A percentile compares a stretch with the other conserved stretches of the same genome.
Evolutionary conservation across 208 protist species (phyloP).

Genomic region (Leishmania braziliensis): DNA sequence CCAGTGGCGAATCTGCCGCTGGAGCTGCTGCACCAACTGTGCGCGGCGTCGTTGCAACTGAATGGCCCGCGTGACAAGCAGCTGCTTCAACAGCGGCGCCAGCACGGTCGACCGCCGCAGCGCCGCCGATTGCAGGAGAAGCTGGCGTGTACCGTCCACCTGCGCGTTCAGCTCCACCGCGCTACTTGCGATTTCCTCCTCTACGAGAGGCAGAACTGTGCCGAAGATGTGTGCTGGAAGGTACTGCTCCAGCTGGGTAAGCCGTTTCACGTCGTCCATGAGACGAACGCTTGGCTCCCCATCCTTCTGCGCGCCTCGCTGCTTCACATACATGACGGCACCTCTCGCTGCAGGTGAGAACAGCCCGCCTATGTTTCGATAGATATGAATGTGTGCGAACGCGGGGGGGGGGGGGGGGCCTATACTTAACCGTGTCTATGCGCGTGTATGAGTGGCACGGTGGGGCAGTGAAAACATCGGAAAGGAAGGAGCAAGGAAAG

Average conservation of each 20-base stretch:
- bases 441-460: not conserved
- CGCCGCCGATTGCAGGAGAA: conserved; percentile 25
- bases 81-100: conserved; percentile 25
- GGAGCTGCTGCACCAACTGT: conserved; percentile 40
- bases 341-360: no score
- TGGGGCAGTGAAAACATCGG: no score
- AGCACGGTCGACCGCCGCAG: conserved; percentile 26
- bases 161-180: conserved; percentile 25
- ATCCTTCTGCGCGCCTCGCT: not conserved
- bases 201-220: conserved; percentile 18
- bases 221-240: conserved; percentile 18
- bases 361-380: not conserved
- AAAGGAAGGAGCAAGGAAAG: not conserved
- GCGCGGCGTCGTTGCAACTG: conserved; percentile 43
- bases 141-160: conserved; percentile 32
- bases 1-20: conserved; percentile 24
- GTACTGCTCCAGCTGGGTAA: conserved; percentile 5
- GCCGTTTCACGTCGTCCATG: conserved; percentile 15
- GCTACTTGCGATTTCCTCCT: conserved; percentile 18
- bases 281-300: not conserved
- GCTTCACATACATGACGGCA: not conserved
- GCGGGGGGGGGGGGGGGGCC: not conserved
- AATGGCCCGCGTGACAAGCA: conserved; percentile 29
- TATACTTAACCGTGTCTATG: no score
- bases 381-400: not conserved